Percentiles rank a stretch among this genome's conserved stretches.
Evolutionary conservation across 1,284 basidiomycete species (phyloP).

Genomic region (Ustilago lituana): DNA sequence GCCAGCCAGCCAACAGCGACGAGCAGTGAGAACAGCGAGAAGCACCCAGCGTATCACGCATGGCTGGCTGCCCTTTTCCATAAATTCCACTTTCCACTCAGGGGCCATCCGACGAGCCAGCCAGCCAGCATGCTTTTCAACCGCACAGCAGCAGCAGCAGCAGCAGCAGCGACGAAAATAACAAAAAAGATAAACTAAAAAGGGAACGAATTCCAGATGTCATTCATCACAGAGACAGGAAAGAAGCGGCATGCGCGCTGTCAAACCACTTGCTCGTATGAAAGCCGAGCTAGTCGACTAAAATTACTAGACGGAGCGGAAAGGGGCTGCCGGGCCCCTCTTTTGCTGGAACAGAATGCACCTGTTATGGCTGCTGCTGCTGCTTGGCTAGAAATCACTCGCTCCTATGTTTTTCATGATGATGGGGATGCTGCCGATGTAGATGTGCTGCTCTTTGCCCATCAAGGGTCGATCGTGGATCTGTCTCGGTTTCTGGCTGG

Average conservation of each 20-base stretch:
- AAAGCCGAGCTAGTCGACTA: too few species aligned
- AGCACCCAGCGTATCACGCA: not conserved
- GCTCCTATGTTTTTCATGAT: too few species aligned
- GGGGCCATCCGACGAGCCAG: constrained; percentile 9
- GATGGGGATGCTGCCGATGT: not conserved
- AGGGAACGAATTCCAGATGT: too few species aligned
- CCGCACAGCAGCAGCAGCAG: too few species aligned
- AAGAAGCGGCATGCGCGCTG: constrained; percentile 1
- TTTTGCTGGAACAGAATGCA: not conserved
- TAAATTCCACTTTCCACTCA: too few species aligned
- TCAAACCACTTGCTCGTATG: constrained; percentile 4
- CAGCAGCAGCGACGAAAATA: too few species aligned
- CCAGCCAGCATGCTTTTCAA: too few species aligned
- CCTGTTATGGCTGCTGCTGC: too few species aligned
- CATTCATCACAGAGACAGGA: too few species aligned
- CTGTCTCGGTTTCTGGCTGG: not conserved
- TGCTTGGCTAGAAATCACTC: too few species aligned
- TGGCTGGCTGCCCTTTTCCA: too few species aligned
- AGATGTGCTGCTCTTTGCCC: not conserved
- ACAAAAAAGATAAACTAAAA: not conserved
- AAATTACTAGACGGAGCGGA: not conserved
- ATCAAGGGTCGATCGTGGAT: constrained; percentile 9
- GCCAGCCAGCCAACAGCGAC: not conserved
- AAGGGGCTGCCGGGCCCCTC: constrained; percentile 12
- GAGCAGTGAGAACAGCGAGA: not conserved